Conservation (phyloP, 78 protist species). For the Dictyostelium purpureum region DNA sequence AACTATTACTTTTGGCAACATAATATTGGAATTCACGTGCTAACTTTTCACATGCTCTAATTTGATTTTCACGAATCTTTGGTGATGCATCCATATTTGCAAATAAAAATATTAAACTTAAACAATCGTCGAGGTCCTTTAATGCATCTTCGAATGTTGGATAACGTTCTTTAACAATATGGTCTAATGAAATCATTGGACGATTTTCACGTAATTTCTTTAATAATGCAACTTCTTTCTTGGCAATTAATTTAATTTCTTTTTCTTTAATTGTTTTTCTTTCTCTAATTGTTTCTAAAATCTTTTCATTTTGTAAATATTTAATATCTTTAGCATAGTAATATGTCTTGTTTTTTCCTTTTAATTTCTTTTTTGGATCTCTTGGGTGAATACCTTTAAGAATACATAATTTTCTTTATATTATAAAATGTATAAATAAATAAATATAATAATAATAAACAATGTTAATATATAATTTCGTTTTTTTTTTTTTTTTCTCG, state of each 20-base stretch:
- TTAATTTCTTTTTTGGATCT: conserved; percentile 92
- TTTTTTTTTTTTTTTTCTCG: neutral
- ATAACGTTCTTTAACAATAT: conserved; percentile 87
- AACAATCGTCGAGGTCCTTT: conserved; percentile 96
- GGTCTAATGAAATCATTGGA: conserved; percentile 52
- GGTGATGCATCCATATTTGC: conserved; percentile 71
- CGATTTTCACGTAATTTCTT: conserved; percentile 15
- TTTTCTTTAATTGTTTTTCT: conserved; percentile 43
- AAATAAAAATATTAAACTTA: conserved; percentile 90
- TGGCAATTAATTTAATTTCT: conserved; percentile 23
- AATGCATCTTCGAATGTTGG: conserved; percentile 97
- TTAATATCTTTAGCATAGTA: conserved; percentile 92
- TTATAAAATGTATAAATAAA: neutral
- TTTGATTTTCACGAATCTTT: conserved; percentile 41
- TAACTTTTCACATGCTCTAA: conserved; percentile 68
- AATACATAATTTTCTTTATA: conserved; percentile 95
- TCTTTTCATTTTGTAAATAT: conserved; percentile 94
- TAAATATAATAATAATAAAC: neutral
- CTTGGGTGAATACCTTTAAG: conserved; percentile 99
- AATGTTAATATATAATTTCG: neutral
- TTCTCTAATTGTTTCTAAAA: conserved; percentile 90
- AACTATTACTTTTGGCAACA: conserved; percentile 36
- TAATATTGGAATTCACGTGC: conserved; percentile 84
- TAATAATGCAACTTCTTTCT: conserved; percentile 27
- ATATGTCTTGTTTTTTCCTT: conserved; percentile 83